phyloP scores from a whole-genome alignment of 2,329 filamentous ascomycete genomes.

The Penicillium sp. region DNA sequence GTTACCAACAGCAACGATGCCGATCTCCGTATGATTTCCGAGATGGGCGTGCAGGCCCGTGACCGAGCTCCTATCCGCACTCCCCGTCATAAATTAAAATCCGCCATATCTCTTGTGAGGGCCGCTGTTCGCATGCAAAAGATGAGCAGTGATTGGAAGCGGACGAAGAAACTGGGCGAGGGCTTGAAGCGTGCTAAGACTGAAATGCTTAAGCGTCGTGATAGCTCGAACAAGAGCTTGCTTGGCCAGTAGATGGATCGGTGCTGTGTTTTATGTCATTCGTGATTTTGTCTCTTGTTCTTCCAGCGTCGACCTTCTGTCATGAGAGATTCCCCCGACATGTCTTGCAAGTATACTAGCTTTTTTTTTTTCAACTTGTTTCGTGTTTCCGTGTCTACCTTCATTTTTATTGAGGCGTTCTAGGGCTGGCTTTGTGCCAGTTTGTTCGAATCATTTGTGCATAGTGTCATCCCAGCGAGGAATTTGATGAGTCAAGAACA shows the following conservation, averaged over 20 bases:
- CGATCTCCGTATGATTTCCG: constrained; percentile 79
- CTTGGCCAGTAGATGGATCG: constrained; percentile 10
- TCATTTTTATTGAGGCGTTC: neutral
- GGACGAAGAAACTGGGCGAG: constrained; percentile 45
- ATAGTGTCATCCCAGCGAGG: constrained; percentile 13
- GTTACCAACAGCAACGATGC: constrained; percentile 73
- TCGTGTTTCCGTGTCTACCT: constrained; percentile 3
- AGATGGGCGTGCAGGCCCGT: constrained; percentile 68
- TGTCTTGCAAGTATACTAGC: constrained; percentile 20
- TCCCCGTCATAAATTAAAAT: constrained; percentile 44
- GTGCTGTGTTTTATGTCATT: constrained; percentile 28
- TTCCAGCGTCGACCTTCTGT: constrained; percentile 24
- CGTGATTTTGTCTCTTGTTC: constrained; percentile 21
- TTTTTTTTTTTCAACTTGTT: constrained; percentile 3
- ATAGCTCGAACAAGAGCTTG: constrained; percentile 29
- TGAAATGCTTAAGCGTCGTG: constrained; percentile 42
- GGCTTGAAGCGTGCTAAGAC: constrained; percentile 45
- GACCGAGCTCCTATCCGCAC: constrained; percentile 32
- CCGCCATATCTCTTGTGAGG: constrained; percentile 44
- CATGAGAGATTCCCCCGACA: constrained; percentile 27
- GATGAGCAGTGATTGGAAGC: constrained; percentile 47
- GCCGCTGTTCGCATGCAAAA: constrained; percentile 48
- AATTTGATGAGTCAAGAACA: constrained; percentile 2
- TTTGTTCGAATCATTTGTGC: constrained; percentile 10
- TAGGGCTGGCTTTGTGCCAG: neutral